Evolutionary conservation across 176 grass and related monocot species (phyloP).

Genomic region (Tillandsia fasciculata): DNA sequence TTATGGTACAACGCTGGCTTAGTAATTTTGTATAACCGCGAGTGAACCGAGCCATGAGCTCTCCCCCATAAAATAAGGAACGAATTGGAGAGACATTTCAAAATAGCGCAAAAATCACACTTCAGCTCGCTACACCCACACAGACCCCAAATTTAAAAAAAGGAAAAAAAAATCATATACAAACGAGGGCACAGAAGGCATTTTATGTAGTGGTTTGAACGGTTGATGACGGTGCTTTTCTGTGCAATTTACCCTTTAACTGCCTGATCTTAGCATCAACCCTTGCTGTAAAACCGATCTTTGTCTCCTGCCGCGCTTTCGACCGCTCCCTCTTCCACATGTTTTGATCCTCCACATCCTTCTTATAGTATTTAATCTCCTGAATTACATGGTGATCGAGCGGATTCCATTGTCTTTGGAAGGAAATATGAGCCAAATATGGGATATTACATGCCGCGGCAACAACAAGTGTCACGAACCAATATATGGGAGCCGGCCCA

Average conservation of each 20-base stretch:
- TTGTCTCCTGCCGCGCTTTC: conserved; percentile 75
- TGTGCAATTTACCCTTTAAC: conserved; percentile 70
- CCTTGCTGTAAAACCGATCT: conserved; percentile 89
- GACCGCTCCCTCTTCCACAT: conserved; percentile 95
- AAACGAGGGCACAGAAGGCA: background rate
- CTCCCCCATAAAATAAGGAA: conserved; percentile 31
- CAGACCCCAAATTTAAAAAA: background rate
- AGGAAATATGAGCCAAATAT: conserved; percentile 84
- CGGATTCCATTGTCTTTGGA: conserved; percentile 74
- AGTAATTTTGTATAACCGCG: conserved; percentile 38
- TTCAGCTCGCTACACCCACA: background rate
- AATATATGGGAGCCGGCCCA: conserved; percentile 79
- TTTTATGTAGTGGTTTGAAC: conserved; percentile 44
- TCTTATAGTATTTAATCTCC: conserved; percentile 81
- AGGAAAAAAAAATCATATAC: background rate
- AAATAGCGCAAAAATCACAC: background rate
- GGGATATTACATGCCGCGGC: conserved; percentile 73
- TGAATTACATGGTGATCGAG: conserved; percentile 96
- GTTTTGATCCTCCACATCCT: conserved; percentile 66
- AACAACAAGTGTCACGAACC: conserved; percentile 59
- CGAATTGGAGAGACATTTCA: background rate
- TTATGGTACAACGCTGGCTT: conserved; percentile 59
- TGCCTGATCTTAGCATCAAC: conserved; percentile 92
- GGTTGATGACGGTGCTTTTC: conserved; percentile 46
- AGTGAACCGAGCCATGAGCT: conserved; percentile 21